Evolutionary conservation across 208 protist species (phyloP).

Genomic region (Acanthamoeba castellanii): DNA sequence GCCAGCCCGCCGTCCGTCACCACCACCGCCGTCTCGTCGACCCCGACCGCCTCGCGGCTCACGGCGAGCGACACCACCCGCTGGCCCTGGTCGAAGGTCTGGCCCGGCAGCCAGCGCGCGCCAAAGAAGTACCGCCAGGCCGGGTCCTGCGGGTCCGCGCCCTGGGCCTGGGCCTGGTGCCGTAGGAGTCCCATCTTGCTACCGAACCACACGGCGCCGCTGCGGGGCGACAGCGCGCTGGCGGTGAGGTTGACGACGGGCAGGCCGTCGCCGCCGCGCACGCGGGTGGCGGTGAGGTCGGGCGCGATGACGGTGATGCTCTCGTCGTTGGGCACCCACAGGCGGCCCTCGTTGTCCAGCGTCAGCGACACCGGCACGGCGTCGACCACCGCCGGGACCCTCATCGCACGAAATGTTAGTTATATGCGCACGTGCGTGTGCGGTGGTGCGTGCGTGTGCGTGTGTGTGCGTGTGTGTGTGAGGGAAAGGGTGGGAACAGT

Average conservation of each 20-base stretch:
- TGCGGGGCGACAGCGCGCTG: not conserved
- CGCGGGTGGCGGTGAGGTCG: conserved; percentile 24
- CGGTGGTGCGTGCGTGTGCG: not conserved
- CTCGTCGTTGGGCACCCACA: conserved; percentile 66
- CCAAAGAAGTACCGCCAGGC: conserved; percentile 77
- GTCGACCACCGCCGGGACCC: conserved; percentile 61
- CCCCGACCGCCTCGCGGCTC: not conserved
- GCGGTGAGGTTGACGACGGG: conserved; percentile 50
- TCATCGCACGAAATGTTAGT: not conserved
- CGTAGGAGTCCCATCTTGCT: conserved; percentile 31
- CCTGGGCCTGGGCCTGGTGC: not conserved
- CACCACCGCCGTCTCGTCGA: conserved; percentile 5
- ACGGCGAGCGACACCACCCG: conserved; percentile 23
- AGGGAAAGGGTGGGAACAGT: not conserved
- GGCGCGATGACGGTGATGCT: conserved; percentile 21
- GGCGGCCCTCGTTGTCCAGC: conserved; percentile 5
- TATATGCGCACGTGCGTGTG: not conserved
- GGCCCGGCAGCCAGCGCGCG: conserved; percentile 75
- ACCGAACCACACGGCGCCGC: conserved; percentile 63
- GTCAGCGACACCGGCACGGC: conserved; percentile 33
- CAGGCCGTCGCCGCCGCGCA: conserved; percentile 4
- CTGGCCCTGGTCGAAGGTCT: conserved; percentile 28
- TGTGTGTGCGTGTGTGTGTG: not conserved
- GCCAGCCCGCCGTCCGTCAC: conserved; percentile 73
- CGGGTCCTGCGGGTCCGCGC: not conserved